phyloP scores from a whole-genome alignment of 148 eudicot genomes.

The Heliosperma pusillum region DNA sequence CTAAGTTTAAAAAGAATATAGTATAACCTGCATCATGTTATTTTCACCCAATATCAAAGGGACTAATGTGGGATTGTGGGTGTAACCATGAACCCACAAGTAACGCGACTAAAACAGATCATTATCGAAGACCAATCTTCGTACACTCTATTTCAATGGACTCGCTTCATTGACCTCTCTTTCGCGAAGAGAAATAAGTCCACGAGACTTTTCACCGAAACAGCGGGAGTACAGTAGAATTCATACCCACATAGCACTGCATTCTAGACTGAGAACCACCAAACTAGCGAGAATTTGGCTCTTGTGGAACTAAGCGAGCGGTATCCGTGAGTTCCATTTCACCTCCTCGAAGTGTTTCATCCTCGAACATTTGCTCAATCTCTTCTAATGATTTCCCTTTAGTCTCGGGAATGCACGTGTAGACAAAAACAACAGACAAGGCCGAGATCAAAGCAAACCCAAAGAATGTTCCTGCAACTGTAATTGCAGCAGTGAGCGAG shows the following conservation, averaged over 20 bases:
- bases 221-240: neutral
- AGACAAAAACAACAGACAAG: slow-evolving; percentile 55
- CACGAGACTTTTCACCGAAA: neutral
- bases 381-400: slow-evolving; percentile 82
- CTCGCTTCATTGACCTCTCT: neutral
- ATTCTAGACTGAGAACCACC: neutral
- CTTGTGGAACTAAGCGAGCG: slow-evolving; percentile 40
- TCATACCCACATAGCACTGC: neutral
- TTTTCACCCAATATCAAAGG: slow-evolving; percentile 11
- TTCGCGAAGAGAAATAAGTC: neutral
- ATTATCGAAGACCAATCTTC: neutral
- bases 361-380: slow-evolving; percentile 61
- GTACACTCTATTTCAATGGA: neutral
- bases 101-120: neutral
- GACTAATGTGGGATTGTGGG: neutral
- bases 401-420: slow-evolving; percentile 75
- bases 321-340: slow-evolving; percentile 63
- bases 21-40: slow-evolving; percentile 23
- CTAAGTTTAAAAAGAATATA: slow-evolving; percentile 3
- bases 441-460: slow-evolving; percentile 63
- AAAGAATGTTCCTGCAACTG: slow-evolving; percentile 72
- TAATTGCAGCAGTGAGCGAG: slow-evolving; percentile 48
- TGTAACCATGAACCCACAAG: slow-evolving; percentile 1
- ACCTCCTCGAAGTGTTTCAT: slow-evolving; percentile 27
- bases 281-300: neutral